A percentile compares a stretch with the other conserved stretches of the same genome.
Evolutionary conservation across 2,329 filamentous ascomycete genomes (phyloP).

Genomic region (Venturia carpophila): DNA sequence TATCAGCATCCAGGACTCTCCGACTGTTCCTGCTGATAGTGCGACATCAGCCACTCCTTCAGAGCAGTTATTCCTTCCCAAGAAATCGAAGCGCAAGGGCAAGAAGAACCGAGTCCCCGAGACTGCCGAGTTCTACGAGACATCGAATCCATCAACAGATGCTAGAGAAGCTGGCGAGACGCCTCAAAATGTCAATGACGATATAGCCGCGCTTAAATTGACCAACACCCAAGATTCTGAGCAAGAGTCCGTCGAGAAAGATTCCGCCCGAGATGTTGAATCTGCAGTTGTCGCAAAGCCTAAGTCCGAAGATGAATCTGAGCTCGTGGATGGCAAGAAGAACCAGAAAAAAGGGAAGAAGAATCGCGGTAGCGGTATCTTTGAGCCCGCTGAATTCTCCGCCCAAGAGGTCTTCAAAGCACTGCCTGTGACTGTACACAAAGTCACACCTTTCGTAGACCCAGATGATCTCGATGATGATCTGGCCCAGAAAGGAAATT

Average conservation of each 20-base stretch:
- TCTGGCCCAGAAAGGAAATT: not conserved
- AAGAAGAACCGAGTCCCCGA: not conserved
- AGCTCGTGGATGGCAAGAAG: conserved; percentile 21
- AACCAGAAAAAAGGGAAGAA: conserved; percentile 27
- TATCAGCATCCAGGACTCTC: not conserved
- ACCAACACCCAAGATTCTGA: not conserved
- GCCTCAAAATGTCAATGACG: not conserved
- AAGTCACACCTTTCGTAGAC: conserved; percentile 8
- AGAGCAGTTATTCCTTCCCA: not conserved
- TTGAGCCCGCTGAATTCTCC: not conserved
- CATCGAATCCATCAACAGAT: not conserved
- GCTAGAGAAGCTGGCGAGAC: not conserved
- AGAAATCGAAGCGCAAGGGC: not conserved
- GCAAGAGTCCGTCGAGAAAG: not conserved
- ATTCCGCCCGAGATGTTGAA: not conserved
- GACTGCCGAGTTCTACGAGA: not conserved
- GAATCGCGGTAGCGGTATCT: not conserved
- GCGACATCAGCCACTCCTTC: not conserved
- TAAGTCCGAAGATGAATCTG: not conserved
- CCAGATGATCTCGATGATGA: not conserved
- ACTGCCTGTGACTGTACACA: not conserved
- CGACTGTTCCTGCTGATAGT: not conserved
- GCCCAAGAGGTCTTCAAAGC: not conserved
- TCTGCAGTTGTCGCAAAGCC: not conserved
- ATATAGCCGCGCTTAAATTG: not conserved